Conservation (phyloP, 345 rosid species). For the Lumnitzera racemosa region DNA sequence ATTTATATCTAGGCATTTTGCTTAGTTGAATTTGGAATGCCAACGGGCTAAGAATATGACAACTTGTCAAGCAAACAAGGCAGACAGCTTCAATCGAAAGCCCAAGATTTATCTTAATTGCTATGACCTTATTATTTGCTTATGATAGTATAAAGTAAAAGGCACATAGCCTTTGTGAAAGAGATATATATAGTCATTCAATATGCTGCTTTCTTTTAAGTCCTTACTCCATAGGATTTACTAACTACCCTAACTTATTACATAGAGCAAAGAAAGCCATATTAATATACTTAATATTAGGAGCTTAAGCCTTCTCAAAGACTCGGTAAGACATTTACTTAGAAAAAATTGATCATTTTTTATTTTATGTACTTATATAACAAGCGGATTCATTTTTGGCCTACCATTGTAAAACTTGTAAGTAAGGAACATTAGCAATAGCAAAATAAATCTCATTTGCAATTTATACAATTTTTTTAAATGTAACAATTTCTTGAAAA, state of each 20-base stretch:
- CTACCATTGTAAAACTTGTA: too few species aligned
- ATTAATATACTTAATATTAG: constrained; percentile 31
- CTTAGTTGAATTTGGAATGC: too few species aligned
- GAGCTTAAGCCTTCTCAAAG: constrained; percentile 48
- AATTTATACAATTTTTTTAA: neutral
- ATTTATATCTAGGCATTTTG: too few species aligned
- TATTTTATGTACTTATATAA: neutral
- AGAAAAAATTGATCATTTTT: neutral
- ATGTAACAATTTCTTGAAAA: neutral
- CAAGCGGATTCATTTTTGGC: neutral
- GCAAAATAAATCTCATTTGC: constrained; percentile 19
- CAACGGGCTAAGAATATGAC: too few species aligned
- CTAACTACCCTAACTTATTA: constrained; percentile 9
- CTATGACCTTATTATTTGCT: too few species aligned
- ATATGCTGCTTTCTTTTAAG: neutral
- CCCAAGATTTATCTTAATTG: too few species aligned
- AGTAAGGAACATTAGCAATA: constrained; percentile 12
- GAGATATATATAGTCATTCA: neutral
- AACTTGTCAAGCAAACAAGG: too few species aligned
- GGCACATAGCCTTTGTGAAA: too few species aligned
- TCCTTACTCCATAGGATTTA: neutral
- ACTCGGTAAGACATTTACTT: constrained; percentile 35
- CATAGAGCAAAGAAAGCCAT: constrained; percentile 49
- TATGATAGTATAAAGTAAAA: too few species aligned
- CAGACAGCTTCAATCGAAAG: too few species aligned